These are phyloP conservation scores for Cyberlindnera veronae DNA, from an alignment of 805 yeast species.

Conservation along the genomic window DNA sequence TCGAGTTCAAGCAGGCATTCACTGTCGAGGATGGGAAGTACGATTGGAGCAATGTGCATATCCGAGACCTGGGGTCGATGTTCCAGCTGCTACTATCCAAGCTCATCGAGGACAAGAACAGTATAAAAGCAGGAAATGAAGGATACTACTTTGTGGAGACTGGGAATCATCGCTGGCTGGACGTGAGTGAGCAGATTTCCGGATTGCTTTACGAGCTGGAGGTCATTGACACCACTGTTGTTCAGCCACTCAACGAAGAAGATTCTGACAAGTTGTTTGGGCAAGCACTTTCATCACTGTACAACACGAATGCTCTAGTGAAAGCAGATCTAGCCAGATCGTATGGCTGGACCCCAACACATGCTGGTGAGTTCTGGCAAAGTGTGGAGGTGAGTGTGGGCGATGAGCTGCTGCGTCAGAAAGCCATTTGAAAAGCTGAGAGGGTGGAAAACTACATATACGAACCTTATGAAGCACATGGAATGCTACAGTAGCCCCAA, in stretches of 20 bases:
- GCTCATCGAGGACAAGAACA: constrained; percentile 19
- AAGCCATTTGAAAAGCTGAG: background rate
- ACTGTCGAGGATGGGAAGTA: constrained; percentile 31
- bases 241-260: constrained; percentile 18
- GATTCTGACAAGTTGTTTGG: constrained; percentile 18
- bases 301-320: constrained; percentile 31
- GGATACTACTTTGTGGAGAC: constrained; percentile 37
- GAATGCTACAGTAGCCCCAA: too few relatives aligned
- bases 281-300: constrained; percentile 19
- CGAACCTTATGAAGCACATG: background rate
- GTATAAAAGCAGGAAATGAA: constrained; percentile 28
- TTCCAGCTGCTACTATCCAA: constrained; percentile 28
- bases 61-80: constrained; percentile 33
- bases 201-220: constrained; percentile 19
- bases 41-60: constrained; percentile 36
- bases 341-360: constrained; percentile 30
- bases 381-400: constrained; percentile 5
- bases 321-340: constrained; percentile 28
- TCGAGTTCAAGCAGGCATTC: constrained; percentile 24
- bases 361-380: constrained; percentile 9
- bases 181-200: constrained; percentile 26
- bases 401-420: constrained; percentile 2
- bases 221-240: constrained; percentile 17
- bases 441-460: background rate
- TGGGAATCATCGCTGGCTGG: constrained; percentile 32